Base-by-base conservation (phyloP, 768 basidiomycete species). In the Harrya chromipes region DNA sequence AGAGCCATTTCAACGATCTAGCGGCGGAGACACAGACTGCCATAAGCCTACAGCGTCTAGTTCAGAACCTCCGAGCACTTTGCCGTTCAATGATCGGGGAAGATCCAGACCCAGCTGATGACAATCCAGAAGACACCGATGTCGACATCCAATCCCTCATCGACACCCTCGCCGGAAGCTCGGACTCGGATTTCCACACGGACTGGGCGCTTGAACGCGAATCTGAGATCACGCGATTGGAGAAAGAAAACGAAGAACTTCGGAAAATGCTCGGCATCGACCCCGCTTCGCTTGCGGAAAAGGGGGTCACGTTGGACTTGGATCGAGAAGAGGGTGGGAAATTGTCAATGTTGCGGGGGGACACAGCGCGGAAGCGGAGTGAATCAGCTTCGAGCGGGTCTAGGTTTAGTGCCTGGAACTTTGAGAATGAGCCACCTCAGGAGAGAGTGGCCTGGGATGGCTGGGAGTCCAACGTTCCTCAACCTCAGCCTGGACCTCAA, bases 161-260 rank as follows among this genome's bases (percentile, higher is more conserved):
- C 12, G 70, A 76, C 20, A 53, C 70, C 13, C 69, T 83, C 41
- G 72, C 77, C 40, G 62, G 70, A 14, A 69, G 69, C 41, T 54
- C 63, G 42, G 72, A 70, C 34, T 47, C 66, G 26, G 69, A 76
- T 43, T 72, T 72, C 4, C 68, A 80, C 20, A 72, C 76, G 36
- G 93, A 98, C 67, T 97, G 95, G 90, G 85, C 89, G 2, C 55
- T 85, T 50, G 90, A 92, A 66, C 80, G 97, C 53, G 95, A 98
- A 65, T 71, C 73, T 53, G 97, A 98, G 71, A 90, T 99, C 45
- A 61, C 77, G 10, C 78, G 94, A 42, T 71, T 99, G 37, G 85
- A 87, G 66, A 72, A 72, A 43, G 95, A 98, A 71, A 99, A 99
- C 63, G 78, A 80, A 38, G 77, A 82, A 48, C 71, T 99, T 43